Conservation (phyloP, 768 basidiomycete genomes). For the Terana coerulea region DNA sequence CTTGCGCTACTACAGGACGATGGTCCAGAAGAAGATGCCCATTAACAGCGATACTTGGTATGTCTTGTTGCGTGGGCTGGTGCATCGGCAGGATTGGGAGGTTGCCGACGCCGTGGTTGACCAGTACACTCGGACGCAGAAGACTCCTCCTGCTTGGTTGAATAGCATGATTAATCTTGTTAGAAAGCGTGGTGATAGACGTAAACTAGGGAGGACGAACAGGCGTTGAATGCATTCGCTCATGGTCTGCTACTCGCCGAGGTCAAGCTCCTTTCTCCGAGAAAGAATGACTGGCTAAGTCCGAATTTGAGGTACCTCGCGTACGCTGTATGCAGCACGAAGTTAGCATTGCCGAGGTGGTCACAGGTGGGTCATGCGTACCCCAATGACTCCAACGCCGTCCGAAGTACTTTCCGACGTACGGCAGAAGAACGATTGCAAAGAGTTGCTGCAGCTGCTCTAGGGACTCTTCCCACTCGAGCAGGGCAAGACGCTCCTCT, state of each 20-base stretch:
- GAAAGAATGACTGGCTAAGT: slow-evolving; percentile 59
- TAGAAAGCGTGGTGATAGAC: slow-evolving; percentile 28
- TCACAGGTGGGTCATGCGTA: slow-evolving; percentile 35
- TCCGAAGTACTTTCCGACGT: slow-evolving; percentile 85
- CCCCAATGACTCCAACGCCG: slow-evolving; percentile 84
- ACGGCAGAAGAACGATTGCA: slow-evolving; percentile 77
- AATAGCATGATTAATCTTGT: slow-evolving; percentile 47
- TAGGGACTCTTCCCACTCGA: slow-evolving; percentile 92
- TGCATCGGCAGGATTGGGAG: slow-evolving; percentile 52
- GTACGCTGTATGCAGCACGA: slow-evolving; percentile 48
- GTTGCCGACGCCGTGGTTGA: slow-evolving; percentile 56
- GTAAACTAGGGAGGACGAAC: slow-evolving; percentile 20
- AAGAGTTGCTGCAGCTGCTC: slow-evolving; percentile 80
- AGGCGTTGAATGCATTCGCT: slow-evolving; percentile 7
- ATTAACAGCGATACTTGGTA: slow-evolving; percentile 71
- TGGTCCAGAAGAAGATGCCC: slow-evolving; percentile 45
- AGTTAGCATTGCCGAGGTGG: not conserved
- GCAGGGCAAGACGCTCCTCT: slow-evolving; percentile 72
- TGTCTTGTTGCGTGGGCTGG: slow-evolving; percentile 65
- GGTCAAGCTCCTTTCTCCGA: slow-evolving; percentile 33
- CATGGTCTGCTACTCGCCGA: not conserved
- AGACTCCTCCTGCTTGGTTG: slow-evolving; percentile 43
- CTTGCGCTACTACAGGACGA: slow-evolving; percentile 56
- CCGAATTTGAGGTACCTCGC: slow-evolving; percentile 68
- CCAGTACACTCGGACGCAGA: slow-evolving; percentile 51